Percentiles rank a stretch among this genome's conserved stretches.
Conservation (phyloP, 208 protist genomes). For the Wallacemonas collosoma region DNA sequence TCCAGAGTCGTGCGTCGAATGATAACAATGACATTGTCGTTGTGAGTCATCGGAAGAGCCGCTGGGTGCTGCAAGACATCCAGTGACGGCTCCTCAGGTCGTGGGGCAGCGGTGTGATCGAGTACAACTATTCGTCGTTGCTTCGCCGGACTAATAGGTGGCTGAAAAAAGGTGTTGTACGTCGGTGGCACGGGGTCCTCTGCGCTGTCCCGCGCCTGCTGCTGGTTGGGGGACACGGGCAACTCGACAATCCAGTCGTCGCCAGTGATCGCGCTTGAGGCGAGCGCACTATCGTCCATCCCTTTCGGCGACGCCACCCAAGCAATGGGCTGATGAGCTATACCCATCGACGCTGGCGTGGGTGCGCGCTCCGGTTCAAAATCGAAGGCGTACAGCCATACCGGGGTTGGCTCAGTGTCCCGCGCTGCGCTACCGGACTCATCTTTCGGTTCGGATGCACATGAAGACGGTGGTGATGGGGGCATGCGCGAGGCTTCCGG, state of each 20-base stretch:
- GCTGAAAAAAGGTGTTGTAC: slow-evolving; percentile 10
- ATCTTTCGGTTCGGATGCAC: neutral
- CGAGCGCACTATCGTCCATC: neutral
- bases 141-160: neutral
- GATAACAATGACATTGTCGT: slow-evolving; percentile 13
- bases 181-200: neutral
- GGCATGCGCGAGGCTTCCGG: neutral
- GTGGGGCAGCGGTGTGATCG: neutral
- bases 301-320: neutral
- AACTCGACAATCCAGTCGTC: slow-evolving; percentile 11
- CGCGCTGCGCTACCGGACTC: too few species aligned
- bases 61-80: neutral
- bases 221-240: slow-evolving; percentile 3
- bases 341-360: neutral
- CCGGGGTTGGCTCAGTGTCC: neutral
- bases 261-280: neutral
- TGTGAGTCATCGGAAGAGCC: neutral
- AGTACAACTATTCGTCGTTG: slow-evolving; percentile 11
- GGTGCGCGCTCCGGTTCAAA: neutral
- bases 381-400: slow-evolving; percentile 13
- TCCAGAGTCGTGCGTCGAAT: slow-evolving; percentile 11
- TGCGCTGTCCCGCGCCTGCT: neutral
- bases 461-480: neutral
- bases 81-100: neutral
- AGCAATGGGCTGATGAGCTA: neutral